These are phyloP conservation scores for Falciphora oryzae DNA, from an alignment of 2,329 filamentous ascomycete species.

Conservation along the genomic window DNA sequence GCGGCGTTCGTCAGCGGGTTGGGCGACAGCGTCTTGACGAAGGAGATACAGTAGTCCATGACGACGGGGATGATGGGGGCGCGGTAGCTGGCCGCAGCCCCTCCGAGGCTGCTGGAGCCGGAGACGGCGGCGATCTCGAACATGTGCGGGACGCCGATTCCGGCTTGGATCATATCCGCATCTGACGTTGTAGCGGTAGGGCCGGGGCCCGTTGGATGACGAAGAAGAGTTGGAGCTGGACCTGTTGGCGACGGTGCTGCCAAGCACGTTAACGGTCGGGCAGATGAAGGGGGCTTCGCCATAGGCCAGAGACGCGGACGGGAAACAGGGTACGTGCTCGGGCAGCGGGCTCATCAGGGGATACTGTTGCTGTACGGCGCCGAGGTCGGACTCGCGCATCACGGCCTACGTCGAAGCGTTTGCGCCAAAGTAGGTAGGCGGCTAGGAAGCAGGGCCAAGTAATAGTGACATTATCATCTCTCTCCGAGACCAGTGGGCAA, in stretches of 20 bases:
- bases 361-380: slow-evolving; percentile 32
- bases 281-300: slow-evolving; percentile 42
- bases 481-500: too few species aligned
- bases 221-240: neutral
- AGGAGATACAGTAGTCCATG: slow-evolving; percentile 45
- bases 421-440: slow-evolving; percentile 36
- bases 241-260: slow-evolving; percentile 25
- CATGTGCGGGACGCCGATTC: slow-evolving; percentile 42
- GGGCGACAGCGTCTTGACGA: slow-evolving; percentile 39
- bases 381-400: slow-evolving; percentile 26
- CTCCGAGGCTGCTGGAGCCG: slow-evolving; percentile 33
- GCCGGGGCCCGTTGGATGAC: slow-evolving; percentile 28
- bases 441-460: too few species aligned
- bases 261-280: slow-evolving; percentile 33
- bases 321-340: slow-evolving; percentile 37
- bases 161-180: slow-evolving; percentile 25
- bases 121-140: slow-evolving; percentile 43
- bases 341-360: slow-evolving; percentile 29
- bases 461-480: too few species aligned
- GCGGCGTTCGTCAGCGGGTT: slow-evolving; percentile 28
- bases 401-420: slow-evolving; percentile 29
- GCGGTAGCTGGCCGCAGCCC: slow-evolving; percentile 36
- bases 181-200: slow-evolving; percentile 46
- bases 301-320: slow-evolving; percentile 34
- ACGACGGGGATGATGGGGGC: slow-evolving; percentile 37